A percentile compares a stretch with the other conserved stretches of the same genome.
Evolutionary conservation across 2,329 filamentous ascomycete species (phyloP).

Genomic region (Blastomyces percursus): DNA sequence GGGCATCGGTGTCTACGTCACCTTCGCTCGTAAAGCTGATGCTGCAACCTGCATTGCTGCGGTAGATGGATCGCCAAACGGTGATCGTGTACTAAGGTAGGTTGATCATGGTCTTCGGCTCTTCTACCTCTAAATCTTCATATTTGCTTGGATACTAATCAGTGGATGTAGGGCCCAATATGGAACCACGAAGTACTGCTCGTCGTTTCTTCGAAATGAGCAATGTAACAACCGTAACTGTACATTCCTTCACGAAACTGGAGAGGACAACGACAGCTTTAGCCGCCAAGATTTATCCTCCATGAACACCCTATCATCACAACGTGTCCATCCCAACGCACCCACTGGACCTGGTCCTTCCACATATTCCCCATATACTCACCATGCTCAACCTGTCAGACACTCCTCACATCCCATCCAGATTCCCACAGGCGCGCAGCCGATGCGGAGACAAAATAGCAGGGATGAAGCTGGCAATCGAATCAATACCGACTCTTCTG

Average conservation of each 20-base stretch:
- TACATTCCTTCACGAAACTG: constrained; percentile 96
- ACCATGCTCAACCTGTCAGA: constrained; percentile 21
- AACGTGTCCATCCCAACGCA: constrained; percentile 41
- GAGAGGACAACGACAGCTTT: constrained; percentile 96
- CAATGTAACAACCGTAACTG: constrained; percentile 91
- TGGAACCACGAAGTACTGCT: constrained; percentile 97
- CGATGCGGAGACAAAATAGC: constrained; percentile 64
- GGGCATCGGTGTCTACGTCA: constrained; percentile 96
- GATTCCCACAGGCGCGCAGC: constrained; percentile 41
- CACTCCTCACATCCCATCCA: constrained; percentile 23
- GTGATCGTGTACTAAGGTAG: constrained; percentile 76
- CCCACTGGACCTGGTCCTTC: constrained; percentile 4
- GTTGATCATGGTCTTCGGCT: constrained; percentile 43
- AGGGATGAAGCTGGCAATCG: constrained; percentile 50
- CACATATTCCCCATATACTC: constrained; percentile 24
- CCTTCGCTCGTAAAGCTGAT: constrained; percentile 84
- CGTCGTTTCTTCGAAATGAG: constrained; percentile 88
- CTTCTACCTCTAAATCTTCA: not conserved
- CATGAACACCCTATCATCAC: constrained; percentile 79
- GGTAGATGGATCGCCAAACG: constrained; percentile 86
- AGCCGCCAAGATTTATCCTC: constrained; percentile 88
- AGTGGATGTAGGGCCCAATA: constrained; percentile 48
- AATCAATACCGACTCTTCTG: constrained; percentile 65
- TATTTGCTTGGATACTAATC: not conserved
- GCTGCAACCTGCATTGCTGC: constrained; percentile 81